Evolutionary conservation across 2,329 filamentous ascomycete species (phyloP), one percentile per base, ranked within the genome.

Genomic region (Alternaria triticimaculans): DNA sequence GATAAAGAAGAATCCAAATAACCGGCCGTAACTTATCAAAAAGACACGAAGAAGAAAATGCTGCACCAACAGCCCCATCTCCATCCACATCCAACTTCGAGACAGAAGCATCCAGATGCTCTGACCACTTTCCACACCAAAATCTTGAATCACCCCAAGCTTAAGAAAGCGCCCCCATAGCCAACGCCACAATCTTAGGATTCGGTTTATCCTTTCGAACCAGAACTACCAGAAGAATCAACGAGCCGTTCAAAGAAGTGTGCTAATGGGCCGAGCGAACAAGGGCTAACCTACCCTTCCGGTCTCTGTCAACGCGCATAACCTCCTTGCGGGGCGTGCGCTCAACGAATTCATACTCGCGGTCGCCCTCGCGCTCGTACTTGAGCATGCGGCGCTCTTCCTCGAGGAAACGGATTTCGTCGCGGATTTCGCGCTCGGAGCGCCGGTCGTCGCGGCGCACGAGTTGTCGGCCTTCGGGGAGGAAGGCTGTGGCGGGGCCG

Each of bases 201-300:
- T 82, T 81, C 50, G 80, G 79, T 50, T 65, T 64, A 62, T 77
- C 75, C 65, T 71, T 73, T 67, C 76, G 76, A 28, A 63, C 78
- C 78, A 72, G 74, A 62, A 59, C 65, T 76, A 73, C 69, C 56
- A 66, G 65, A 71, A 41, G 37, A 75, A 76, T 82, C 78, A 79
- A 78, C 70, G 55, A 65, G 63, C 71, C 71, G 65, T 72, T 72
- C 71, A 41, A 41, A 41, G n/a, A 6, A 18, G 37, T n/a, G 33
- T 68, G 33, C 30, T 76, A 81, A 76, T 89, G 87, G 83, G 89
- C 89, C 76, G 91, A 92, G 81, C 92, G 87, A 84, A 91, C 92
- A 84, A 94, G 89, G 85, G 90, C 88, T 89, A 96, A 90, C 92
- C 90, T 96, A 96, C 94, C 94, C 94, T 92, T 96, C 86, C 91